These are phyloP conservation scores for Ophiocordyceps camponoti-floridani DNA, from an alignment of 2,329 filamentous ascomycete genomes.

Conservation along the genomic window DNA sequence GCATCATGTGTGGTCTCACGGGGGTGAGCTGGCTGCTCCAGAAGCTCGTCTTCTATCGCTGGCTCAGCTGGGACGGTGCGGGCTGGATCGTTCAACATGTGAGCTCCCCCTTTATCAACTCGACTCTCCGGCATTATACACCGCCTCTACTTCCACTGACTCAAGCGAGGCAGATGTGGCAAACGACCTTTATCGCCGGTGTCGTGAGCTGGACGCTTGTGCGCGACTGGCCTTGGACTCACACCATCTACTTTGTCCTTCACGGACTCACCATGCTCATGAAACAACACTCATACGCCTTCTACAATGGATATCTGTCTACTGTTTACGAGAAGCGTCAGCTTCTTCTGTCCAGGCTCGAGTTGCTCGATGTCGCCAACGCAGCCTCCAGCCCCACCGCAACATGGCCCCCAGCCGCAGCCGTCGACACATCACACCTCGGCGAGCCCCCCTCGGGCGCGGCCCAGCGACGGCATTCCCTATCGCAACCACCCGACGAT, in stretches of 20 bases:
- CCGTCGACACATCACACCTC: constrained; percentile 28
- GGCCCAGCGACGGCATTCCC: constrained; percentile 22
- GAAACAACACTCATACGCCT: constrained; percentile 70
- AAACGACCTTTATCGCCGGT: constrained; percentile 41
- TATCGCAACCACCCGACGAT: constrained; percentile 19
- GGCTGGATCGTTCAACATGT: constrained; percentile 62
- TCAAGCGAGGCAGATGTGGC: constrained; percentile 37
- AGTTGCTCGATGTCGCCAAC: constrained; percentile 36
- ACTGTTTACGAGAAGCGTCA: constrained; percentile 34
- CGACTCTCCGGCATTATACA: not conserved
- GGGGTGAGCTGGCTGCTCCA: constrained; percentile 50
- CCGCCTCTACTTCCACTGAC: too few relatives aligned
- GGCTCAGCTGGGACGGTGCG: constrained; percentile 45
- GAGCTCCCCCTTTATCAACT: constrained; percentile 6
- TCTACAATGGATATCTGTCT: constrained; percentile 60
- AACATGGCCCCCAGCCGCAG: constrained; percentile 20
- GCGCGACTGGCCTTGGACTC: constrained; percentile 69
- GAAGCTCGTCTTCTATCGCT: constrained; percentile 36
- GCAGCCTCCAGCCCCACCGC: constrained; percentile 24
- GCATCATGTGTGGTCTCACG: constrained; percentile 48
- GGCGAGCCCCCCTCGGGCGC: constrained; percentile 19
- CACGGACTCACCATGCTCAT: constrained; percentile 62
- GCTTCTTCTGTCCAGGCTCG: constrained; percentile 27
- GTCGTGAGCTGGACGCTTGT: constrained; percentile 49
- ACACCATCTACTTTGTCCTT: constrained; percentile 60